Evolutionary conservation across 2,329 filamentous ascomycete species (phyloP).

Genomic region (Eurotiales sp.): DNA sequence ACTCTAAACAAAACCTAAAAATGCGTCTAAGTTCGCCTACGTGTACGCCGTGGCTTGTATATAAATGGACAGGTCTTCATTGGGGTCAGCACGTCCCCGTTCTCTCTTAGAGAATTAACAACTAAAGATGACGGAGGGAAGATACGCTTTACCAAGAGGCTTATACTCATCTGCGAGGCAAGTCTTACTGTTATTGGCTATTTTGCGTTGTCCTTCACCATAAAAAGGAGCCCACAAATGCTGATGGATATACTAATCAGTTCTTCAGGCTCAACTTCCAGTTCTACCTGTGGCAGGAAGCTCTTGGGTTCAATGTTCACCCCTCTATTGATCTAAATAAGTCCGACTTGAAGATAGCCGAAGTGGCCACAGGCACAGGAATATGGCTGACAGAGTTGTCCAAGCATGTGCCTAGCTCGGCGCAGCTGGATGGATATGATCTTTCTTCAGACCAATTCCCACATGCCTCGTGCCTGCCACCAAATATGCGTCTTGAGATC

Average conservation of each 20-base stretch:
- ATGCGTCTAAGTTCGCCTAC: too few species aligned
- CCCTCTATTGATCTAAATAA: background rate
- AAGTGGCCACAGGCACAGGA: conserved; percentile 2
- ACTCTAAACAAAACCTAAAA: background rate
- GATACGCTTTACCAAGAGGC: background rate
- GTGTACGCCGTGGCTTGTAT: too few species aligned
- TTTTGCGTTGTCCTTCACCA: too few species aligned
- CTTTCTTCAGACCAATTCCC: conserved; percentile 1
- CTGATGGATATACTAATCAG: background rate
- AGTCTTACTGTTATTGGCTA: background rate
- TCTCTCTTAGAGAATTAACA: too few species aligned
- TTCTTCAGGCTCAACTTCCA: background rate
- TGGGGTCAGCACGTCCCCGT: too few species aligned
- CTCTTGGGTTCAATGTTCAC: background rate
- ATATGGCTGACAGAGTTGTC: background rate
- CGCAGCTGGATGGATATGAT: conserved; percentile 1
- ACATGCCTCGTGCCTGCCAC: background rate
- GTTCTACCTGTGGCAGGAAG: background rate
- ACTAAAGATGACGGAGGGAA: background rate
- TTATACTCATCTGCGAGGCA: background rate
- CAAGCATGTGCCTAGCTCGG: background rate
- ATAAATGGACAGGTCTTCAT: too few species aligned
- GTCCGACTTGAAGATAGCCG: background rate
- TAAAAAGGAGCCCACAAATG: too few species aligned
- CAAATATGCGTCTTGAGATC: background rate